Conservation (phyloP, 2,329 filamentous ascomycete species). For the Neonectria neomacrospora region DNA sequence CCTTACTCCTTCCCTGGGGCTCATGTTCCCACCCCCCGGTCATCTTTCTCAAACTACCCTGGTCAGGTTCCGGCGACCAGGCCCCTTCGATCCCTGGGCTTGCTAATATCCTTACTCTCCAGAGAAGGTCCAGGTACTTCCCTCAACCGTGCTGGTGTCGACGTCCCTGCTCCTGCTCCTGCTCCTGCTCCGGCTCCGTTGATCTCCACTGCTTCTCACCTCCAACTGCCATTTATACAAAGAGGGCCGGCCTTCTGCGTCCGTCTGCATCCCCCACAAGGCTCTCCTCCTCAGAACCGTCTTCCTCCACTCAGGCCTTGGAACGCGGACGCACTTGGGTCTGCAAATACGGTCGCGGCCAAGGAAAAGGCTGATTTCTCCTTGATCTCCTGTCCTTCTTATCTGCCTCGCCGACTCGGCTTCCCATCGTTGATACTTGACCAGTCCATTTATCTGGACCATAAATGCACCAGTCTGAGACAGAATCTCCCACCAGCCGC, state of each 20-base stretch:
- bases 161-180: slow-evolving; percentile 34
- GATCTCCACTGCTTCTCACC: slow-evolving; percentile 43
- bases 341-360: slow-evolving; percentile 44
- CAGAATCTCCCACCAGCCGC: slow-evolving; percentile 32
- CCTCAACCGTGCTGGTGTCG: slow-evolving; percentile 23
- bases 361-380: slow-evolving; percentile 44
- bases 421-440: slow-evolving; percentile 24
- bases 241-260: slow-evolving; percentile 34
- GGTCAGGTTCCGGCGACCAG: slow-evolving; percentile 19
- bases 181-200: slow-evolving; percentile 34
- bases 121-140: slow-evolving; percentile 34
- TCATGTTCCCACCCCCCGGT: slow-evolving; percentile 27
- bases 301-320: slow-evolving; percentile 28
- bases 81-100: slow-evolving; percentile 36
- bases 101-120: slow-evolving; percentile 38
- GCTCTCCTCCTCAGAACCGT: slow-evolving; percentile 39
- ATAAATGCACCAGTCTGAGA: slow-evolving; percentile 45
- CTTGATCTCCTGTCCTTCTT: slow-evolving; percentile 29
- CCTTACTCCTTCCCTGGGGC: not conserved
- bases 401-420: slow-evolving; percentile 41
- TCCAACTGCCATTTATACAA: slow-evolving; percentile 46
- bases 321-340: slow-evolving; percentile 34
- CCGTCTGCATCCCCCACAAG: slow-evolving; percentile 41
- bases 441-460: slow-evolving; percentile 30
- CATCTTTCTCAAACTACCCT: slow-evolving; percentile 23